Evolutionary conservation across 805 yeast species (phyloP).

Genomic region (Starmerella asiatica): DNA sequence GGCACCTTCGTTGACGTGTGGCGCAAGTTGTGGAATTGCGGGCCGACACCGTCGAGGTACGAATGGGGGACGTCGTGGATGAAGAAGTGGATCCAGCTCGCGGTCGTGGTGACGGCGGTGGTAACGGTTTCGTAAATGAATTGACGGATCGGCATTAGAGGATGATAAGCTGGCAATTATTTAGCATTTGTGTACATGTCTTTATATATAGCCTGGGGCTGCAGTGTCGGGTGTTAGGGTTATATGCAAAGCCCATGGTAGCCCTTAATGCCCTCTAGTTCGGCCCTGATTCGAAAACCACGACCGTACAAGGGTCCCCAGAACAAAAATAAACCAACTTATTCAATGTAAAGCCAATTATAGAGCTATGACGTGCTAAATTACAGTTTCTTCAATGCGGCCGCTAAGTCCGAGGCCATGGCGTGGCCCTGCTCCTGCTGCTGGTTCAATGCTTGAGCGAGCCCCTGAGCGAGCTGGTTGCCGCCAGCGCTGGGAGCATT

Average conservation of each 20-base stretch:
- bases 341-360: no score
- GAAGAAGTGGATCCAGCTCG: not conserved
- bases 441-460: constrained; percentile 20
- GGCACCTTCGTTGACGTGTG: not conserved
- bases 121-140: not conserved
- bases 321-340: no score
- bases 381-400: constrained; percentile 15
- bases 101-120: not conserved
- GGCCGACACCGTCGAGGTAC: not conserved
- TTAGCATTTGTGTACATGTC: no score
- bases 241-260: no score
- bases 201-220: no score
- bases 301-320: no score
- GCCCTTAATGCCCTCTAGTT: no score
- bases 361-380: no score
- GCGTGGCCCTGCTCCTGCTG: constrained; percentile 21
- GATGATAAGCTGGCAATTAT: no score
- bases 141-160: not conserved
- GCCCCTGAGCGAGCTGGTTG: constrained; percentile 16
- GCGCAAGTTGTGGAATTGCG: not conserved
- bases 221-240: no score
- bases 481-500: constrained; percentile 9
- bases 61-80: not conserved
- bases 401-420: constrained; percentile 20
- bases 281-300: no score